Evolutionary conservation across 2,329 filamentous ascomycete species (phyloP), one percentile per base, ranked within the genome.

Genomic region (Neonectria punicea): DNA sequence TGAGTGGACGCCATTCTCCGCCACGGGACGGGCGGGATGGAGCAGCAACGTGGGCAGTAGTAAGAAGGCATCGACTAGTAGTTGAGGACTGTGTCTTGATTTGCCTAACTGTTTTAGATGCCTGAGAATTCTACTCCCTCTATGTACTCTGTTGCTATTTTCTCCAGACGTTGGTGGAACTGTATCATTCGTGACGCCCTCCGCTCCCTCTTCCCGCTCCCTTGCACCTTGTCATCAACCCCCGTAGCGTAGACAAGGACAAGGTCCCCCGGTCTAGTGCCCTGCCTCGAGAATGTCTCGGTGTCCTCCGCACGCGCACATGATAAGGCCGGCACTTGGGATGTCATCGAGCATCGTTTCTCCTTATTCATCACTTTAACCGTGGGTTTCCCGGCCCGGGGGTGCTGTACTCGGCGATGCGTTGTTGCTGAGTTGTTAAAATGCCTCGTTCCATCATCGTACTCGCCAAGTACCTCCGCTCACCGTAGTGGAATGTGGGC

Each of bases 281-380:
- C 41, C 41, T 20, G 43, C 43, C 11, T 25, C 20, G 20, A n/a
- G 13, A 53, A 30, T 49, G 46, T 49, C 46, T 18, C 46, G 46
- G 46, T 39, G 39, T 41, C 50, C 47, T 53, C 57, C 57, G 49
- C 22, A 14, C 10, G 47, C 47, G n/a, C 28, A 49, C 47, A 53
- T 53, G 49, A 53, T 36, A 32, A 49, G 46, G 28, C 43, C 49
- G 50, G 50, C 50, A 53, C 50, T 50, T 32, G 28, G 14, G 14
- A 39, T 39, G 36, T n/a, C 36, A 39, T 39, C 6, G 36, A 39
- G 36, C 36, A 16, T 39, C 25, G 25, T 25, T 25, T 6, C 25
- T 25, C 5, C 5, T 6, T 6, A 6, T 25, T 25, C 2, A 25
- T 25, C 25, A 25, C 25, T 6, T 25, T 25, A 6, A 25, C 25